Conservation (phyloP, 2,329 filamentous ascomycete species). For the Alternaria sp. region DNA sequence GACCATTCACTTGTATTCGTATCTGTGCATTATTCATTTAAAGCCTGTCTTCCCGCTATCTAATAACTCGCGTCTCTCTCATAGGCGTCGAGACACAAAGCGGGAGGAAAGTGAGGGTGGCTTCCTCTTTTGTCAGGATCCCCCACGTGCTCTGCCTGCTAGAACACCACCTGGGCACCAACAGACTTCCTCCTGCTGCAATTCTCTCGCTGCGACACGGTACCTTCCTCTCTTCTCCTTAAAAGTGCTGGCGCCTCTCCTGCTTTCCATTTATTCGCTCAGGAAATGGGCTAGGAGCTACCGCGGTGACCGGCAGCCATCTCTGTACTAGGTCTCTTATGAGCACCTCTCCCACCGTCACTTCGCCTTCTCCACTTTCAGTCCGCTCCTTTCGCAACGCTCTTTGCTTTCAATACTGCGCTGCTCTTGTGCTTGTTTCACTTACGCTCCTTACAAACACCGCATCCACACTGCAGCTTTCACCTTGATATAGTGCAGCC, state of each 20-base stretch:
- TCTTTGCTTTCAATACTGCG: slow-evolving; percentile 29
- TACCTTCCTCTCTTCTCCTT: slow-evolving; percentile 32
- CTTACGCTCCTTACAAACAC: slow-evolving; percentile 35
- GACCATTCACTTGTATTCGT: not conserved
- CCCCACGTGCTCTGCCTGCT: slow-evolving; percentile 40
- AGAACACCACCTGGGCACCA: slow-evolving; percentile 35
- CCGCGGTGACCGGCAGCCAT: slow-evolving; percentile 34
- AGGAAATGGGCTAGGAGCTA: slow-evolving; percentile 26
- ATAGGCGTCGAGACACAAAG: slow-evolving; percentile 73
- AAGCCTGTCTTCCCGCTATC: slow-evolving; percentile 65
- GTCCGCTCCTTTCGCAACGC: slow-evolving; percentile 47
- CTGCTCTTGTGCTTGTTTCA: slow-evolving; percentile 28
- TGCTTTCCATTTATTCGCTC: slow-evolving; percentile 18
- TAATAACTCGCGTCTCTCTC: slow-evolving; percentile 67
- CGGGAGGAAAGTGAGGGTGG: slow-evolving; percentile 65
- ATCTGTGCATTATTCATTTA: not conserved
- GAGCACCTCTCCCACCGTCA: slow-evolving; percentile 29
- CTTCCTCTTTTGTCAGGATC: slow-evolving; percentile 35
- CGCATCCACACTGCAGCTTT: slow-evolving; percentile 6
- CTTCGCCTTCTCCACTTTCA: slow-evolving; percentile 42
- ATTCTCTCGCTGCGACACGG: slow-evolving; percentile 1
- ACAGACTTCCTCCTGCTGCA: slow-evolving; percentile 35
- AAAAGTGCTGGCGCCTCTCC: slow-evolving; percentile 15
- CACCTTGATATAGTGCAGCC: slow-evolving; percentile 1
- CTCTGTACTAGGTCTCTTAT: slow-evolving; percentile 28